These are phyloP conservation scores for Trichomonas vaginalis DNA, from an alignment of 208 protist species.

Conservation along the genomic window DNA sequence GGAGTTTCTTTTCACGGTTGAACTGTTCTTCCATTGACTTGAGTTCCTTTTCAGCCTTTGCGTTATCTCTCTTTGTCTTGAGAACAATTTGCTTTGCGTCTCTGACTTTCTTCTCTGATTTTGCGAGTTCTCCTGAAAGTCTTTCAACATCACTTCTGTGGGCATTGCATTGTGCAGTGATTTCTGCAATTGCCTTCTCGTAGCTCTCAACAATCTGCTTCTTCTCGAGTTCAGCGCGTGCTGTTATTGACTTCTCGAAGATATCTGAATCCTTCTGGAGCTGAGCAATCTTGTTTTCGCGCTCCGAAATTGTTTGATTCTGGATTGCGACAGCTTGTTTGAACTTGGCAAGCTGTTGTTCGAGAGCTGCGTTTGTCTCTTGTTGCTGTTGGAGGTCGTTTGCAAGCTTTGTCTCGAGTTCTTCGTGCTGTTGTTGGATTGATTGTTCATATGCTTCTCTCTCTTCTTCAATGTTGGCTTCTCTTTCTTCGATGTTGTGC, in stretches of 20 bases:
- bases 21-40: neutral
- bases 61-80: neutral
- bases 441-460: neutral
- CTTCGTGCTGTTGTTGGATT: neutral
- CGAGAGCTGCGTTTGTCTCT: neutral
- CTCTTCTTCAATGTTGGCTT: neutral
- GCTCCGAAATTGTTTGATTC: neutral
- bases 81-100: neutral
- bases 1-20: neutral
- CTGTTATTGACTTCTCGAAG: neutral
- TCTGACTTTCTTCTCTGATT: neutral
- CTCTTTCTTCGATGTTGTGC: too few species aligned
- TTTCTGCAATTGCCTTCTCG: neutral
- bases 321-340: neutral
- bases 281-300: neutral
- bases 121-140: neutral
- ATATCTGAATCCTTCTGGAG: neutral
- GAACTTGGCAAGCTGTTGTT: neutral
- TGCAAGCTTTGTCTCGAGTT: neutral
- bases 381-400: neutral
- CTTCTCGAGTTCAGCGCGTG: neutral
- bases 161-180: neutral
- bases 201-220: neutral
- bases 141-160: neutral
- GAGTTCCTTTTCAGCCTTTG: neutral